A percentile compares a stretch with the other conserved stretches of the same genome.
phyloP scores from a whole-genome alignment of 176 grass and related monocot genomes.

The Neostapfia colusana region DNA sequence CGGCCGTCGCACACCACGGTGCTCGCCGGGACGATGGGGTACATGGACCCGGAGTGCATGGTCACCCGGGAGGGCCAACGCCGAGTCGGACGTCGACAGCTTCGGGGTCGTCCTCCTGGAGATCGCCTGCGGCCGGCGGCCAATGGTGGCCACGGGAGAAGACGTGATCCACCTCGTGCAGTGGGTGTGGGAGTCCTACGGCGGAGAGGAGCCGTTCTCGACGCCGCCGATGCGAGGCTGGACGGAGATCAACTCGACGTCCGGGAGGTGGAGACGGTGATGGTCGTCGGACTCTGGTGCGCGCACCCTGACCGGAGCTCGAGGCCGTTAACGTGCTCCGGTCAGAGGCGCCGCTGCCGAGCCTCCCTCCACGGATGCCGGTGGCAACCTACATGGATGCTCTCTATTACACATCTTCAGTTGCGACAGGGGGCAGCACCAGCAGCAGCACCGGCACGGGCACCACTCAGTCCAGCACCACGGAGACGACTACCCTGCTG shows the following conservation, averaged over 20 bases:
- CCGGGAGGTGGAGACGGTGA: slow-evolving; percentile 35
- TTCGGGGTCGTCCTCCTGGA: slow-evolving; percentile 52
- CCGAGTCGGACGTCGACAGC: slow-evolving; percentile 48
- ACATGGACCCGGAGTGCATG: slow-evolving; percentile 42
- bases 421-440: neutral
- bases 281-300: slow-evolving; percentile 48
- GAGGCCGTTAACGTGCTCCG: neutral
- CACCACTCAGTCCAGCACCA: neutral
- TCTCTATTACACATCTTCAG: no score
- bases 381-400: neutral
- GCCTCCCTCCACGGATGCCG: neutral
- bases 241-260: neutral
- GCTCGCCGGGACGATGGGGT: slow-evolving; percentile 37
- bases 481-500: neutral
- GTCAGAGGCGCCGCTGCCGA: neutral
- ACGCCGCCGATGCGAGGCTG: slow-evolving; percentile 35
- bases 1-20: slow-evolving; percentile 25
- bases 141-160: neutral
- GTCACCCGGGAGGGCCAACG: neutral
- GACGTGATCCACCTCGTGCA: slow-evolving; percentile 8
- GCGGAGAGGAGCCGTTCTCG: slow-evolving; percentile 17
- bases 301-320: neutral
- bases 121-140: slow-evolving; percentile 33
- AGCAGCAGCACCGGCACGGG: neutral
- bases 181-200: slow-evolving; percentile 32